Conservation (phyloP, 2,329 filamentous ascomycete species). For the Talaromyces amestolkiae region DNA sequence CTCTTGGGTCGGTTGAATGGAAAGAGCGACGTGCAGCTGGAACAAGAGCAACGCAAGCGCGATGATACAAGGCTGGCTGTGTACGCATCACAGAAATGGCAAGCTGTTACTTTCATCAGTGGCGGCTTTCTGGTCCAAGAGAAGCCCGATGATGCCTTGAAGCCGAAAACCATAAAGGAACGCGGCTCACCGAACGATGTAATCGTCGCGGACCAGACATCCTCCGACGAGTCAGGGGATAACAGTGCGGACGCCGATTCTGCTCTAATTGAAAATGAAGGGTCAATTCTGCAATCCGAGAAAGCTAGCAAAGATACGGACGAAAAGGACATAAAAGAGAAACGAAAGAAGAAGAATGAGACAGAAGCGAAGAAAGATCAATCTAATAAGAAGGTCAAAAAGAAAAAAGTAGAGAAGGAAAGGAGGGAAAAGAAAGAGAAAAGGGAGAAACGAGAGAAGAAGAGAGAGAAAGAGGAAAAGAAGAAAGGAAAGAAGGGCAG, state of each 20-base stretch:
- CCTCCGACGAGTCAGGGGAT: neutral
- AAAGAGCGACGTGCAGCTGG: slow-evolving; percentile 69
- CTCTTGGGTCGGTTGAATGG: slow-evolving; percentile 87
- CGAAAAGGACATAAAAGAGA: slow-evolving; percentile 27
- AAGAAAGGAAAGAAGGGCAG: slow-evolving; percentile 9
- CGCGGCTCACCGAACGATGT: slow-evolving; percentile 23
- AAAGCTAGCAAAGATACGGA: neutral
- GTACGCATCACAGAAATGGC: slow-evolving; percentile 74
- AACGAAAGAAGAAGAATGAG: slow-evolving; percentile 37
- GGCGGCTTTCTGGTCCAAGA: slow-evolving; percentile 72
- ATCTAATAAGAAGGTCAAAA: slow-evolving; percentile 19
- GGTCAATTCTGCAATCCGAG: neutral
- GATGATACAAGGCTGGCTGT: slow-evolving; percentile 69
- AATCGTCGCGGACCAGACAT: neutral
- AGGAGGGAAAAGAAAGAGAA: slow-evolving; percentile 10
- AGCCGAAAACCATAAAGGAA: slow-evolving; percentile 39
- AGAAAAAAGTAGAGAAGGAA: slow-evolving; percentile 7
- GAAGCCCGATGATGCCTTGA: slow-evolving; percentile 44
- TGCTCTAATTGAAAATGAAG: neutral
- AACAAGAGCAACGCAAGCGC: slow-evolving; percentile 66
- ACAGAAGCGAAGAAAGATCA: slow-evolving; percentile 29
- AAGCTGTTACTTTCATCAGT: slow-evolving; percentile 78
- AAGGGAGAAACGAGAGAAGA: slow-evolving; percentile 26
- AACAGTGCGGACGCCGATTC: neutral
- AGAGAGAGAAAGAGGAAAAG: slow-evolving; percentile 17